These are phyloP conservation scores for Xylariaceae sp. DNA, from an alignment of 2,329 filamentous ascomycete genomes.

Conservation along the genomic window DNA sequence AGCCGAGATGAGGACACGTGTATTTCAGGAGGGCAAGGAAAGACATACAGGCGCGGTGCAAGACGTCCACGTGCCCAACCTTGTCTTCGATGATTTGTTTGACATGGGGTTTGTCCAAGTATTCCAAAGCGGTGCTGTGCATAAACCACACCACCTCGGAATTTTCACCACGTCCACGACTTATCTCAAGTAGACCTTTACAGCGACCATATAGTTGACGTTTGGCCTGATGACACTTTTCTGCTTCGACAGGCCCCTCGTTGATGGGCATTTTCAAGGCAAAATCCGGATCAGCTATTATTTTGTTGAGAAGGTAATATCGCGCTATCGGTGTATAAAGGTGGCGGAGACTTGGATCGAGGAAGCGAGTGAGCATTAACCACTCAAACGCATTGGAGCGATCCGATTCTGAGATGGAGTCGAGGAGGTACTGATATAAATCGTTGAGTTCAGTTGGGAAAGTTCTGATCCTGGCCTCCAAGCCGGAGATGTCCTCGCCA, in stretches of 20 bases:
- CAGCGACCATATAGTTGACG: conserved; percentile 16
- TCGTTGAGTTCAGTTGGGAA: conserved; percentile 16
- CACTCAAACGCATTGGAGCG: conserved; percentile 9
- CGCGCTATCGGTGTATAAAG: too few species aligned
- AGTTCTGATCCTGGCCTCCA: conserved; percentile 6
- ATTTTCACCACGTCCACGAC: background rate
- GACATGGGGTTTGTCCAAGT: conserved; percentile 5
- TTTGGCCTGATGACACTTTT: background rate
- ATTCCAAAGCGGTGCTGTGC: conserved; percentile 14
- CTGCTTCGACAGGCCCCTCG: background rate
- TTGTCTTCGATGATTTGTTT: conserved; percentile 1
- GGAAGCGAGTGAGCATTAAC: conserved; percentile 2
- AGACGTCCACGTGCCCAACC: conserved; percentile 1
- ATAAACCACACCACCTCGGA: conserved; percentile 11
- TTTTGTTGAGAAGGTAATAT: conserved; percentile 12
- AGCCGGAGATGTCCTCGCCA: conserved; percentile 9
- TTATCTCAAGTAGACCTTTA: conserved; percentile 15
- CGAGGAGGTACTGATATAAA: conserved; percentile 13
- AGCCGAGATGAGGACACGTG: conserved; percentile 2
- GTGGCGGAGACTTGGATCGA: background rate
- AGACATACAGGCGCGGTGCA: conserved; percentile 7
- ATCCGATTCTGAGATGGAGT: conserved; percentile 11
- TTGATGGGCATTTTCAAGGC: conserved; percentile 3
- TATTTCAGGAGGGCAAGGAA: conserved; percentile 14
- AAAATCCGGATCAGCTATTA: conserved; percentile 7